Evolutionary conservation across 2,329 filamentous ascomycete genomes (phyloP), one percentile per base, ranked within the genome.

Genomic region (Stachybotrys chartarum): DNA sequence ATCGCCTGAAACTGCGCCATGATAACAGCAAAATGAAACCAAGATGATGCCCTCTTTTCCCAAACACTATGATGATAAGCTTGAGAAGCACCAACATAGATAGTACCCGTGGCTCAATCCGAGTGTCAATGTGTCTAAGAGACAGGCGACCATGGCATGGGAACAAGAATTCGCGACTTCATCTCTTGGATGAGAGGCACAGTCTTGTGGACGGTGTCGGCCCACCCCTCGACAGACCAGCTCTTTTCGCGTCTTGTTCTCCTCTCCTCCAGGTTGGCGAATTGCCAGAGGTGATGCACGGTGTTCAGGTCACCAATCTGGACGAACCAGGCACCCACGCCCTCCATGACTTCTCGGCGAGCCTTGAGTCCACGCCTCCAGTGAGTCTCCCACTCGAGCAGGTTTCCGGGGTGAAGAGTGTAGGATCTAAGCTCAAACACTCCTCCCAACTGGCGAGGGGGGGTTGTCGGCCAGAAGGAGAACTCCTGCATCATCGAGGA

Each of bases 401-500:
- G 80, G 70, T 97, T 97, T 47, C 94, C 94, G 0, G 94, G 94
- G 69, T 97, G 91, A 24, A 99, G 82, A 6, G 91, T 97, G 77
- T 99, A 99, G 1, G 94, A 97, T 53, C 94, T 90, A 39, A 99
- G 81, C 77, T 99, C 94, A 69, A 99, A 99, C 47, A 99, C 75
- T 50, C 94, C 94, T 55, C 94, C 94, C 1, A 99, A 83, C 66
- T 90, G 80, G 57, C 94, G 90, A 0, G 94, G 94, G 6, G 92
- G 82, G 0, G 91, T 93, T 3, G 94, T 99, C 1, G 94, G 94
- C 94, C 94, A 99, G 81, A 99, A 99, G 42, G 92, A 96, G 75
- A 99, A 99, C 73, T 99, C 94, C 72, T 99, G 94, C 94, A 99
- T 99, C 53, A 99, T 81, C 0, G 92, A 97, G 5, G 87, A 88